phyloP scores from a whole-genome alignment of 768 basidiomycete species.

The Multifurca ochricompacta region DNA sequence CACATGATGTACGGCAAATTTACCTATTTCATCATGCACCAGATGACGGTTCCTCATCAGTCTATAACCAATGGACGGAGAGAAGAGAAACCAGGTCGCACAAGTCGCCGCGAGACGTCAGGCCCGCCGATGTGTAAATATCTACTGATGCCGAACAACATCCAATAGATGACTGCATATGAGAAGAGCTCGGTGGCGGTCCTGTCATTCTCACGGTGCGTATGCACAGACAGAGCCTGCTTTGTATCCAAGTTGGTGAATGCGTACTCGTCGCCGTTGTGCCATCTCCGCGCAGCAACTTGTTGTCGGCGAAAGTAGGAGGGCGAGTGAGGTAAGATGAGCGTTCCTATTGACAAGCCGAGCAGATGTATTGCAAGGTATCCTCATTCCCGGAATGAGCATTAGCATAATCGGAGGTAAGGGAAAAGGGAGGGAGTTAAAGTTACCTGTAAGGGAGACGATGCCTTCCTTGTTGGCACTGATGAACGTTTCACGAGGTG shows the following conservation, averaged over 20 bases:
- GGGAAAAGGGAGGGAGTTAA: not conserved
- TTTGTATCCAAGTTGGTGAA: constrained; percentile 2
- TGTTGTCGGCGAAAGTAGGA: constrained; percentile 58
- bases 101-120: constrained; percentile 54
- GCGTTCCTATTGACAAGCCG: constrained; percentile 73
- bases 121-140: constrained; percentile 28
- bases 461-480: constrained; percentile 91
- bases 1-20: constrained; percentile 87
- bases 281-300: constrained; percentile 6
- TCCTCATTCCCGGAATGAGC: constrained; percentile 36
- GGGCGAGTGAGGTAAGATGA: constrained; percentile 73
- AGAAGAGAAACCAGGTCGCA: constrained; percentile 29
- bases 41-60: no score
- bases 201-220: constrained; percentile 59
- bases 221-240: constrained; percentile 4
- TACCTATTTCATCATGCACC: constrained; percentile 56
- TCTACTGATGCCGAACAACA: constrained; percentile 35
- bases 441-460: constrained; percentile 61
- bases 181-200: constrained; percentile 68
- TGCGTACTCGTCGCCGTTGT: constrained; percentile 22
- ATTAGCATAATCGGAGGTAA: not conserved
- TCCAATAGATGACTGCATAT: constrained; percentile 78
- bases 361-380: constrained; percentile 87
- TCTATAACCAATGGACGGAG: not conserved
- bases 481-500: constrained; percentile 55